Base-by-base conservation (phyloP, 768 basidiomycete genomes). In the Leccinellum albellum region DNA sequence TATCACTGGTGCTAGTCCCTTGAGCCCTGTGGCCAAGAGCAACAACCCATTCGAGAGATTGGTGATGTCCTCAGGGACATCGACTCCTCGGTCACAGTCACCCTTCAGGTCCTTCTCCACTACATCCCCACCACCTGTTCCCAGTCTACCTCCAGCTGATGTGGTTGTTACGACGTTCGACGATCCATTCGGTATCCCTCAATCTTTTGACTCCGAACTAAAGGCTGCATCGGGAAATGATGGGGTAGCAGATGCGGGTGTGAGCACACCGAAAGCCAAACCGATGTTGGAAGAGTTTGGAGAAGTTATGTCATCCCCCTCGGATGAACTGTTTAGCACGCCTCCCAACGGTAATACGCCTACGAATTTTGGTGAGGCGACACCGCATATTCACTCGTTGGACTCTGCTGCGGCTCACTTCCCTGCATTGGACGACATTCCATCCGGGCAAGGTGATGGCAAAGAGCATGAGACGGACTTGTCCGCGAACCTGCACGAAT, bases 11-110 rank as follows among this genome's bases (percentile, higher is more conserved):
- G 55, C 61, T 49, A 49, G 46, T 31, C 81, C 85, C 6, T 64
- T 74, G 35, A 79, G 84, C 23, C 73, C 75, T 6, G 69, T 71
- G 46, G 70, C 73, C 54, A 90, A 90, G 76, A 94, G 90, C 65
- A 96, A 88, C 66, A 98, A 98, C 70, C 95, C 94, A 4, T 98
- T 98, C 66, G 94, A 91, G 57, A 77, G 87, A 47, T 70, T 94
- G 29, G 76, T 78, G 2, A 78, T 79, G 75, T 70, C 78, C 35
- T 72, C 76, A 24, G 78, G 74, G 48, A 60, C 71, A 31, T 63
- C 67, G 3, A 72, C 73, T 31, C 70, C 73, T 40, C 82, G 81
- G 32, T 78, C 85, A 1, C 79, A 81, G 57, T 86, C 86, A 0
- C 85, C 87, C 1, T 86, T 87, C 69, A 67, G 80, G 51, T 75